A percentile compares a stretch with the other conserved stretches of the same genome.
phyloP scores from a whole-genome alignment of 2,329 filamentous ascomycete genomes.

The Paraphaeosphaeria sporulosa region DNA sequence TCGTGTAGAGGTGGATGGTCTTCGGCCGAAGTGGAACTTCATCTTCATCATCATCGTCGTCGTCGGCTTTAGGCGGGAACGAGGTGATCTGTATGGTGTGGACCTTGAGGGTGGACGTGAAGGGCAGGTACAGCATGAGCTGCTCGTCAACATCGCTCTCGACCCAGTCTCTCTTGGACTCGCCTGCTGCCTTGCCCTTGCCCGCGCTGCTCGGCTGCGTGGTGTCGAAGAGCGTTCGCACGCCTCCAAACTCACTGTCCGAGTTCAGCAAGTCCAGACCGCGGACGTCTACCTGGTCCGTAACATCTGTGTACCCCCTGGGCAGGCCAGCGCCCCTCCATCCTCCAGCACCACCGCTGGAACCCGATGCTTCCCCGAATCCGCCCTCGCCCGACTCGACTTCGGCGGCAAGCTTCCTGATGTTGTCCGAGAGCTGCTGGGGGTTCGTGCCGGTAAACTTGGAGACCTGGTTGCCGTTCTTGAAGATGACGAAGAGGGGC shows the following conservation, averaged over 20 bases:
- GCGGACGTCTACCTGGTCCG: constrained; percentile 78
- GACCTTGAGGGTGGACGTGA: constrained; percentile 86
- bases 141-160: constrained; percentile 98
- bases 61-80: constrained; percentile 63
- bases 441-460: constrained; percentile 79
- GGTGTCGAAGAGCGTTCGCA: constrained; percentile 75
- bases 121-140: constrained; percentile 89
- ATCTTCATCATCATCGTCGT: constrained; percentile 72
- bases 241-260: constrained; percentile 76
- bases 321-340: constrained; percentile 82
- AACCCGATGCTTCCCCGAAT: constrained; percentile 52
- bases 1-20: constrained; percentile 85
- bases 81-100: constrained; percentile 90
- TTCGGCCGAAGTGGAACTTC: constrained; percentile 82
- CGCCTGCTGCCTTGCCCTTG: constrained; percentile 63
- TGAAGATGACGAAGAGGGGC: constrained; percentile 88
- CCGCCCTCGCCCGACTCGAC: constrained; percentile 58
- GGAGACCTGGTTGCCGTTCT: constrained; percentile 71
- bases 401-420: constrained; percentile 75
- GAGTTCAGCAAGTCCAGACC: constrained; percentile 88
- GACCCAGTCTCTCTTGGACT: constrained; percentile 77
- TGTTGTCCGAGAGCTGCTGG: constrained; percentile 71
- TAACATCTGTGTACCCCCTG: constrained; percentile 83
- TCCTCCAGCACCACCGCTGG: constrained; percentile 51
- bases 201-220: constrained; percentile 66